phyloP scores from a whole-genome alignment of 2,329 filamentous ascomycete species.

The Cercospora sp. region DNA sequence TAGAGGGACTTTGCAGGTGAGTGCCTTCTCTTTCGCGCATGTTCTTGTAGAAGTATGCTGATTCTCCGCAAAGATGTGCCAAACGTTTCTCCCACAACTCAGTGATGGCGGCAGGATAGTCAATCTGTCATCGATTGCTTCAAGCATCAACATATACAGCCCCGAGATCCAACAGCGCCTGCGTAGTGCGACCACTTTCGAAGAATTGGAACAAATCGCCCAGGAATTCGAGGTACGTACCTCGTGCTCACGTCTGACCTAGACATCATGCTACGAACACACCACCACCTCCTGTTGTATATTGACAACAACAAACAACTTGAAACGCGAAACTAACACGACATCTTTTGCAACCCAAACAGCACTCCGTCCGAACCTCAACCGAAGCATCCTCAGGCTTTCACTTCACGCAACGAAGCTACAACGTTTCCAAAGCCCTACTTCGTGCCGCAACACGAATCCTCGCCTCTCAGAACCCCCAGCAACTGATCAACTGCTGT shows the following conservation, averaged over 20 bases:
- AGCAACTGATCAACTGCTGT: constrained; percentile 40
- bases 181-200: constrained; percentile 26
- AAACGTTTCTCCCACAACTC: constrained; percentile 37
- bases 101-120: constrained; percentile 38
- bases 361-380: constrained; percentile 25
- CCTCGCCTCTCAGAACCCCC: constrained; percentile 33
- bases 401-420: constrained; percentile 32
- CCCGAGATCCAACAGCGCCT: constrained; percentile 30
- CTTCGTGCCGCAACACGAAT: constrained; percentile 38
- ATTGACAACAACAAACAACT: neutral
- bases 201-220: constrained; percentile 36
- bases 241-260: neutral
- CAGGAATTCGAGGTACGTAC: constrained; percentile 33
- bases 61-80: constrained; percentile 33
- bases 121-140: constrained; percentile 40
- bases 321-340: constrained; percentile 7
- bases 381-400: constrained; percentile 35
- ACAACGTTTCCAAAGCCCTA: constrained; percentile 41
- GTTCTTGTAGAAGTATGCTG: neutral
- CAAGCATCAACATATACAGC: constrained; percentile 35
- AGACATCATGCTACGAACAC: neutral
- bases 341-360: neutral
- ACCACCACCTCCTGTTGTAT: neutral
- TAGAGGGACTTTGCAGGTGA: constrained; percentile 38
- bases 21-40: constrained; percentile 6